Evolutionary conservation across 371 early-diverging fungal genomes (phyloP).

Genomic region (Circinella umbellata): DNA sequence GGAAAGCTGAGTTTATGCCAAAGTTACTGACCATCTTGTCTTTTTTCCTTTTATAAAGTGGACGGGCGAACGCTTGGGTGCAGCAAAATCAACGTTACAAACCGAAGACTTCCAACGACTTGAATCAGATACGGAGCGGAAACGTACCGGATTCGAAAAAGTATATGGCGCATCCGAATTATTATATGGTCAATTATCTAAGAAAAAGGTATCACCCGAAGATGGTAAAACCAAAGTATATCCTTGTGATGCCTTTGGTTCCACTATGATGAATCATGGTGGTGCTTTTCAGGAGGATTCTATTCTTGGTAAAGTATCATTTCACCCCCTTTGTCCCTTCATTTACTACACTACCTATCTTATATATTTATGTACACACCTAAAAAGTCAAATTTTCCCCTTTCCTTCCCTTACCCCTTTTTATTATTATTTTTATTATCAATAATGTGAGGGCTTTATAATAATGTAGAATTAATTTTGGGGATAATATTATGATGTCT

Average conservation of each 20-base stretch:
- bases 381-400: too few relatives aligned
- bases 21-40: not conserved
- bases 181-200: slow-evolving; percentile 39
- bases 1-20: not conserved
- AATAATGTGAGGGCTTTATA: too few relatives aligned
- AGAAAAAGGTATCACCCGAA: slow-evolving; percentile 61
- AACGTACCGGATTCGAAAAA: slow-evolving; percentile 41
- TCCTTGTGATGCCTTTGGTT: slow-evolving; percentile 68
- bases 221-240: slow-evolving; percentile 61
- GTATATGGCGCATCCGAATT: slow-evolving; percentile 35
- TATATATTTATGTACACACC: too few relatives aligned
- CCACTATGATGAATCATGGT: slow-evolving; percentile 64
- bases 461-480: too few relatives aligned
- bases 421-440: too few relatives aligned
- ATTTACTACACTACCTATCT: too few relatives aligned
- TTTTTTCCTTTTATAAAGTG: slow-evolving; percentile 26
- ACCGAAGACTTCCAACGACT: slow-evolving; percentile 51
- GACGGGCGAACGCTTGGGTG: slow-evolving; percentile 57
- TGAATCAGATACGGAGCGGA: slow-evolving; percentile 38
- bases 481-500: not conserved
- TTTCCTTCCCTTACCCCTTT: too few relatives aligned
- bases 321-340: too few relatives aligned
- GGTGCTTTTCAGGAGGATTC: slow-evolving; percentile 61
- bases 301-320: slow-evolving; percentile 51
- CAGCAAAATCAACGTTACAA: slow-evolving; percentile 50